Evolutionary conservation across 2,329 filamentous ascomycete genomes (phyloP), one percentile per base, ranked within the genome.

Genomic region (Xylaria polymorpha): DNA sequence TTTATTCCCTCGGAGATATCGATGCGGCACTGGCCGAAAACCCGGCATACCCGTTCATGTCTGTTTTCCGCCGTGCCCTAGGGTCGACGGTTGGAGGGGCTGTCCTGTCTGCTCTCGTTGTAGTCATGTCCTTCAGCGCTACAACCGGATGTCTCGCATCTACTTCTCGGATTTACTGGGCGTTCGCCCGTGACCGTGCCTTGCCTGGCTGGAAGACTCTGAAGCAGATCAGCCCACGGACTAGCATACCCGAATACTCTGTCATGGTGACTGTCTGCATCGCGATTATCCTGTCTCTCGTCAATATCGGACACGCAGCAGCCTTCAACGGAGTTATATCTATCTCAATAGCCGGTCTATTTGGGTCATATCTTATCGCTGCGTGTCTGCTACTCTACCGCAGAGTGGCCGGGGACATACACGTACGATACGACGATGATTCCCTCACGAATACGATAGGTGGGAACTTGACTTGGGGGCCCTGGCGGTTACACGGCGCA

Each of bases 31-130:
- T 86, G 3, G 76, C 77, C 0, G 83, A 82, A 0, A 80, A 81
- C 0, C 86, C 86, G 0, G 83, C 83, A 0, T 87, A 86, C 57
- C 87, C 89, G 0, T 88, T 89, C 70, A 89, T 91, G 73, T 82
- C 88, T 59, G 83, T 89, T 25, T 89, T 89, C 67, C 81, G 81
- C 69, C 82, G 87, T 43, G 83, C 83, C 1, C 85, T 86, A 1
- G 78, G 81, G 1, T 85, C 83, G 20, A 76, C 81, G 2, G 82
- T 81, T 1, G 86, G 83, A 0, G 83, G 86, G 0, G 83, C 83
- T 1, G 81, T 84, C 22, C 86, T 88, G 83, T 80, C 82, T 0
- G 76, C 81, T 4, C 81, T 88, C 20, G 77, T 88, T 3, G 80
- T 87, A 3, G 76, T 87, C 20, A 83, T 86, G 37, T 78, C 84